Evolutionary conservation across 2,329 filamentous ascomycete genomes (phyloP).

Genomic region (Coniochaeta prunicola): DNA sequence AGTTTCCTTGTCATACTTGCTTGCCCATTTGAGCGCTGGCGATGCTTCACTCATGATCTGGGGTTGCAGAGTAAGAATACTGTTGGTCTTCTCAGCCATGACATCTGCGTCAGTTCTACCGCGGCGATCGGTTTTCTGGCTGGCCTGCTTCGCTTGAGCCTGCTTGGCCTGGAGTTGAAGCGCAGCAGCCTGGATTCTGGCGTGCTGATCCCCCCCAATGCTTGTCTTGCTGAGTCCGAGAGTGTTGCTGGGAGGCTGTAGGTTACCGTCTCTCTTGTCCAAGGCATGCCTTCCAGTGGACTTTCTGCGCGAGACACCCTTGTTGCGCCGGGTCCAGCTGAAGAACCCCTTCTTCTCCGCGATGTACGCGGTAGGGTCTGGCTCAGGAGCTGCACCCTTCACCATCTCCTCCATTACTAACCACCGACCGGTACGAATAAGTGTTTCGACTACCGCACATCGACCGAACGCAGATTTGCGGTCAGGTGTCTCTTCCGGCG

Average conservation of each 20-base stretch:
- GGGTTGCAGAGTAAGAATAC: constrained; percentile 81
- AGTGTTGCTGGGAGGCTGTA: constrained; percentile 30
- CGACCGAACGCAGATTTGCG: constrained; percentile 91
- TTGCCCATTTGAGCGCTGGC: constrained; percentile 94
- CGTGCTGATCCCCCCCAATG: constrained; percentile 85
- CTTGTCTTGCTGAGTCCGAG: constrained; percentile 65
- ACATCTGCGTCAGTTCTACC: constrained; percentile 48
- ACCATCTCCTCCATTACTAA: constrained; percentile 94
- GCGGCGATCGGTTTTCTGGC: constrained; percentile 33
- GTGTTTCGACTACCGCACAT: constrained; percentile 86
- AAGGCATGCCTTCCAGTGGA: constrained; percentile 57
- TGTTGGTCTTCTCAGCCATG: constrained; percentile 72
- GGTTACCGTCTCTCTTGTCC: constrained; percentile 34
- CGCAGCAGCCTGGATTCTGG: constrained; percentile 85
- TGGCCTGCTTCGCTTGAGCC: constrained; percentile 33
- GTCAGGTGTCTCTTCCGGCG: constrained; percentile 75
- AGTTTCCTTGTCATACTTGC: constrained; percentile 84
- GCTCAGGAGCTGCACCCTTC: constrained; percentile 82
- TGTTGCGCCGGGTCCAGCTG: constrained; percentile 70
- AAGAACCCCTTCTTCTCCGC: constrained; percentile 95
- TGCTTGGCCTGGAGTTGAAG: constrained; percentile 71
- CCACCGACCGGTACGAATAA: constrained; percentile 76
- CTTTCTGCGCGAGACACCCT: constrained; percentile 57
- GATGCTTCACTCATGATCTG: constrained; percentile 80
- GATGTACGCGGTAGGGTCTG: constrained; percentile 79